Conservation (phyloP, 345 rosid species). For the Eucalyptus paniculata region DNA sequence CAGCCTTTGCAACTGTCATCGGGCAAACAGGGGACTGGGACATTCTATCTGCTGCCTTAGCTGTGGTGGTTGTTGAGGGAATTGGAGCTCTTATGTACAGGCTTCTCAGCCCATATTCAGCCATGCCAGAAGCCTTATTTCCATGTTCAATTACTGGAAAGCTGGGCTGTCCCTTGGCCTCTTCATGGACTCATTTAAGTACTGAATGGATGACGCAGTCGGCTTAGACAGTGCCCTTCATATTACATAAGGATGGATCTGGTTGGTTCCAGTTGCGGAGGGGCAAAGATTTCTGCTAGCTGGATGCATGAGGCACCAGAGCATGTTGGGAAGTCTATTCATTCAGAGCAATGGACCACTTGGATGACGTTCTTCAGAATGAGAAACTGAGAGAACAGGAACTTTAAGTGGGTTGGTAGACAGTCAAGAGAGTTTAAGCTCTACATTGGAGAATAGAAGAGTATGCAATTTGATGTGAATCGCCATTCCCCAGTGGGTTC, state of each 20-base stretch:
- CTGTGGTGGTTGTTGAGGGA: conserved; percentile 67
- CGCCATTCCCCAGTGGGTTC: background rate
- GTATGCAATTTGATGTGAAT: background rate
- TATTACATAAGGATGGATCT: background rate
- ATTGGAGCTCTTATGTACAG: conserved; percentile 88
- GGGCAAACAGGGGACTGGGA: conserved; percentile 99
- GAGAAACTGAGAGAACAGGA: background rate
- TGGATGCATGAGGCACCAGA: background rate
- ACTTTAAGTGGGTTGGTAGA: rapidly evolving
- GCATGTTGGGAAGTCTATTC: background rate
- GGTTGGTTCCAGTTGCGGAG: background rate
- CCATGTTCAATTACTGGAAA: conserved; percentile 86
- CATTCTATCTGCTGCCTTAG: conserved; percentile 82
- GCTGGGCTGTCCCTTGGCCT: conserved; percentile 81
- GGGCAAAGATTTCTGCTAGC: background rate
- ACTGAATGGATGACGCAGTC: conserved; percentile 9
- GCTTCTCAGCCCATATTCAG: conserved; percentile 41
- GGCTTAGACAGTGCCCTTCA: background rate
- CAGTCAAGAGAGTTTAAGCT: background rate
- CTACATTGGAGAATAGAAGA: background rate
- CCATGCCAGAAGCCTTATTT: conserved; percentile 37
- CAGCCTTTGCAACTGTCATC: conserved; percentile 69
- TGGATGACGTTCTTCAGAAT: background rate
- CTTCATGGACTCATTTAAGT: conserved; percentile 93
- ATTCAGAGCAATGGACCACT: background rate